Evolutionary conservation across 371 early-diverging fungal genomes (phyloP).

Genomic region (Mucor racemosus): DNA sequence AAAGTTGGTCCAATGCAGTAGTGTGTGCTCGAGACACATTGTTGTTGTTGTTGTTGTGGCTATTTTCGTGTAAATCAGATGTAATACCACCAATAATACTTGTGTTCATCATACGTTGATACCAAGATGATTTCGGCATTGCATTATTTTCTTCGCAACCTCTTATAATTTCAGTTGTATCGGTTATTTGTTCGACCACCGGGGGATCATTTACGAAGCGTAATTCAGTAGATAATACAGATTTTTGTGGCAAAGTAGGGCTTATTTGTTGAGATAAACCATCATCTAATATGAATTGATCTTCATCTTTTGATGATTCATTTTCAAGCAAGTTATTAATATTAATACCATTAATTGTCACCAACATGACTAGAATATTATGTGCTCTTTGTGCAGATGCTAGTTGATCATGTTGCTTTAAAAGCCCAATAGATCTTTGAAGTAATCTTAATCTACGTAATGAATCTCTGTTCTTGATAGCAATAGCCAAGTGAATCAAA

Average conservation of each 20-base stretch:
- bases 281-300: background rate
- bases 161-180: background rate
- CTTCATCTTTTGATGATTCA: slow-evolving; percentile 8
- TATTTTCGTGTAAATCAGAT: slow-evolving; percentile 37
- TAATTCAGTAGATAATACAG: background rate
- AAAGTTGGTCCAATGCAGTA: slow-evolving; percentile 13
- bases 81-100: slow-evolving; percentile 54
- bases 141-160: slow-evolving; percentile 10
- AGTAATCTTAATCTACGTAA: slow-evolving; percentile 21
- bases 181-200: slow-evolving; percentile 2
- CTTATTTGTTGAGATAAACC: background rate
- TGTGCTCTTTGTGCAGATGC: slow-evolving; percentile 40
- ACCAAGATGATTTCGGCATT: slow-evolving; percentile 43
- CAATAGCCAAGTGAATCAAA: slow-evolving; percentile 40
- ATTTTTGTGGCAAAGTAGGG: background rate
- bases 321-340: slow-evolving; percentile 15
- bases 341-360: slow-evolving; percentile 34
- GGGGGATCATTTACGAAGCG: background rate
- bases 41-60: slow-evolving; percentile 8
- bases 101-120: slow-evolving; percentile 50
- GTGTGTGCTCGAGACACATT: slow-evolving; percentile 15
- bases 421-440: slow-evolving; percentile 27
- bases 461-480: slow-evolving; percentile 32
- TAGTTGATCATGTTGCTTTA: slow-evolving; percentile 35
- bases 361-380: slow-evolving; percentile 40